phyloP scores from a whole-genome alignment of 2,329 filamentous ascomycete genomes.

The Cladorrhinum sp. region DNA sequence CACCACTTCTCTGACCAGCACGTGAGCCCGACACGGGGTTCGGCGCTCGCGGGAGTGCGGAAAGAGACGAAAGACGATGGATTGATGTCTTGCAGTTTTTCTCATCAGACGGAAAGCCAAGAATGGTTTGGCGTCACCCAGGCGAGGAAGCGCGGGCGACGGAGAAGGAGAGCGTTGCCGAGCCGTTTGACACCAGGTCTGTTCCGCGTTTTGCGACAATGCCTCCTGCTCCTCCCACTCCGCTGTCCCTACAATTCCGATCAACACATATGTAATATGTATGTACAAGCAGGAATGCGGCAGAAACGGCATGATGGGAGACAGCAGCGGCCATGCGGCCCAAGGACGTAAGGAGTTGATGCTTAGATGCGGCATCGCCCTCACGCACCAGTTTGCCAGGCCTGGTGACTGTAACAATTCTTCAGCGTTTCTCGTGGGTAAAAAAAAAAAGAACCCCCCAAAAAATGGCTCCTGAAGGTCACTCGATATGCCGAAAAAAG shows the following conservation, averaged over 20 bases:
- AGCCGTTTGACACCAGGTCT: neutral
- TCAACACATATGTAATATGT: neutral
- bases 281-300: conserved; percentile 1
- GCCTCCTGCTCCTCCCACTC: neutral
- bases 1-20: too few species aligned
- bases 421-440: neutral
- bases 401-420: neutral
- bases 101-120: neutral
- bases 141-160: too few species aligned
- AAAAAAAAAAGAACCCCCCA: neutral
- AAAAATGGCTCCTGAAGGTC: neutral
- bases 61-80: neutral
- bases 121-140: neutral
- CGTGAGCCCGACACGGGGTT: neutral
- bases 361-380: neutral
- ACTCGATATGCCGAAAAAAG: neutral
- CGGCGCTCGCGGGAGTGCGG: neutral
- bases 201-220: neutral
- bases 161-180: neutral
- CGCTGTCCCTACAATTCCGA: neutral
- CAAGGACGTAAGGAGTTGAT: too few species aligned
- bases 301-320: neutral
- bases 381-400: neutral
- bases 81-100: neutral
- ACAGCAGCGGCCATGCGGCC: conserved; percentile 1